Conservation (phyloP, 2,329 filamentous ascomycete genomes). For the Claviceps purpurea region DNA sequence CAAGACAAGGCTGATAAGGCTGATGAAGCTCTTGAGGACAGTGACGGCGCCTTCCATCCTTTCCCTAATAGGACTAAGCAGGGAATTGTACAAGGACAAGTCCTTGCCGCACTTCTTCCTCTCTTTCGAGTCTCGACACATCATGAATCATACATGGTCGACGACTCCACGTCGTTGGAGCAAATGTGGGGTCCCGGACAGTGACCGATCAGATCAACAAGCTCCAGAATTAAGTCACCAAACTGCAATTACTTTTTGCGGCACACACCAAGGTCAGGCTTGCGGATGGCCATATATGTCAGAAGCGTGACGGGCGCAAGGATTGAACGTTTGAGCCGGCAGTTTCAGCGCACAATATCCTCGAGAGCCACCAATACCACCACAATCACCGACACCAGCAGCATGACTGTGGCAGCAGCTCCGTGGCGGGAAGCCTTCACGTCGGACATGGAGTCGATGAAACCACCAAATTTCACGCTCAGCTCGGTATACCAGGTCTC, state of each 20-base stretch:
- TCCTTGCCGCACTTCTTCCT: no score
- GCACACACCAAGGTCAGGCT: not conserved
- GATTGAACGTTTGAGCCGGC: constrained; percentile 6
- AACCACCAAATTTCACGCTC: constrained; percentile 35
- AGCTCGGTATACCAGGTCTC: constrained; percentile 32
- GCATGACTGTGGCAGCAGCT: constrained; percentile 19
- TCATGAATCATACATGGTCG: not conserved
- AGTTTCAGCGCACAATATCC: constrained; percentile 17
- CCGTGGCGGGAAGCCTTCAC: constrained; percentile 42
- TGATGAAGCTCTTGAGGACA: not conserved
- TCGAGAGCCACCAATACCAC: constrained; percentile 2
- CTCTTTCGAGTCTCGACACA: not conserved
- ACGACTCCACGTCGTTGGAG: not conserved
- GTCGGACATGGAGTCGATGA: constrained; percentile 34
- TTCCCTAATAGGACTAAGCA: not conserved
- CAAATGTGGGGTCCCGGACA: not conserved
- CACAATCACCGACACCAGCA: not conserved
- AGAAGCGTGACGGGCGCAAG: not conserved
- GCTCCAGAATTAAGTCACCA: no score
- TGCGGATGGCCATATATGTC: not conserved
- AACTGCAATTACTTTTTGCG: not conserved
- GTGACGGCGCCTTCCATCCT: not conserved
- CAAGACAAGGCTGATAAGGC: not conserved
- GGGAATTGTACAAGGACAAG: not conserved
- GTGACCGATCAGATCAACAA: no score